Evolutionary conservation across 2,329 filamentous ascomycete species (phyloP).

Genomic region (Microcyclospora tardicrescens): DNA sequence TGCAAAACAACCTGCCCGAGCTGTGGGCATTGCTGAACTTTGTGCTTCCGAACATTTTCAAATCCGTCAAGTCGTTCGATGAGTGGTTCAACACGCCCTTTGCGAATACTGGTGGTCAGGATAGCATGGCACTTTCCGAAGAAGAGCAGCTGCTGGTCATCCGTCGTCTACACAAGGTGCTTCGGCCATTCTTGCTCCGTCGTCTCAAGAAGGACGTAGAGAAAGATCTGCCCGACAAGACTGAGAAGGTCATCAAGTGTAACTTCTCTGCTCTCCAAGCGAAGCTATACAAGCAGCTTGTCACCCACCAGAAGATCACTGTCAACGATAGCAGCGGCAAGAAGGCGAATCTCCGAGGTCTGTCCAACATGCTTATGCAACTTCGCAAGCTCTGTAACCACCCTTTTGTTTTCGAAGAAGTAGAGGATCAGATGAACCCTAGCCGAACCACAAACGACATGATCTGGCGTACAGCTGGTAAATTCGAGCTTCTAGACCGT

Average conservation of each 20-base stretch:
- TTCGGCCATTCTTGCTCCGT: conserved; percentile 90
- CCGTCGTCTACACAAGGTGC: conserved; percentile 92
- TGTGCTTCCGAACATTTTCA: conserved; percentile 95
- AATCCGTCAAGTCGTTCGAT: conserved; percentile 95
- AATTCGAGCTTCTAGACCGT: conserved; percentile 90
- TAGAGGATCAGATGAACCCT: conserved; percentile 97
- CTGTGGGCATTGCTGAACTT: conserved; percentile 98
- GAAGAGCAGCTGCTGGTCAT: conserved; percentile 99
- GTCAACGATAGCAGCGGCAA: conserved; percentile 92
- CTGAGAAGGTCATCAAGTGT: conserved; percentile 98
- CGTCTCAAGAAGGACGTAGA: conserved; percentile 99
- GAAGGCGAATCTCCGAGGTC: conserved; percentile 84
- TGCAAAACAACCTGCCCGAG: conserved; percentile 94
- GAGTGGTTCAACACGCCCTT: conserved; percentile 99
- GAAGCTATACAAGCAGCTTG: conserved; percentile 93
- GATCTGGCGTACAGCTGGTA: conserved; percentile 89
- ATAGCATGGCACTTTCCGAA: conserved; percentile 98
- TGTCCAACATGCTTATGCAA: conserved; percentile 99
- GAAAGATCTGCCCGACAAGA: conserved; percentile 97
- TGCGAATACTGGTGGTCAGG: conserved; percentile 92
- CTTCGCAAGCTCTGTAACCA: conserved; percentile 97
- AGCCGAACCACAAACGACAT: conserved; percentile 77
- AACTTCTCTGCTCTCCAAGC: conserved; percentile 91
- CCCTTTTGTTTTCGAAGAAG: conserved; percentile 95
- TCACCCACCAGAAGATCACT: conserved; percentile 85